These are phyloP conservation scores for Tetrahymena elliotti DNA, from an alignment of 73 alveolate genomes.

Conservation along the genomic window DNA sequence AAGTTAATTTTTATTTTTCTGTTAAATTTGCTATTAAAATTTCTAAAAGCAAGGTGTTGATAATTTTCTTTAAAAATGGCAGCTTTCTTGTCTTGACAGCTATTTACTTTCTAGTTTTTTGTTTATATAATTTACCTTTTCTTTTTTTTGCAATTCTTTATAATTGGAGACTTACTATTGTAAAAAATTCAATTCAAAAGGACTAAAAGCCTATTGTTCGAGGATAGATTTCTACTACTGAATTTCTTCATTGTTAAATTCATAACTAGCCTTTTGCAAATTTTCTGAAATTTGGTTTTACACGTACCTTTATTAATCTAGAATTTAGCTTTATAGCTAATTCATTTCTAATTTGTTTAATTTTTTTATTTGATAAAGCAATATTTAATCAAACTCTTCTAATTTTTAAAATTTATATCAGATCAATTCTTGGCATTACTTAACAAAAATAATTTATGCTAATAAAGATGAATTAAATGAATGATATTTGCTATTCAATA, in stretches of 20 bases:
- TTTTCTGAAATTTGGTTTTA: background rate
- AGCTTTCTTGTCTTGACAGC: background rate
- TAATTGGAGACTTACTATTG: background rate
- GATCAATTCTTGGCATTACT: background rate
- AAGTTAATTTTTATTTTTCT: background rate
- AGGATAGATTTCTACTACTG: background rate
- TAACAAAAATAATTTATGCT: no score
- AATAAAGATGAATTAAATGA: no score
- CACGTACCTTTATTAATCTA: no score
- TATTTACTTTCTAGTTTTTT: background rate
- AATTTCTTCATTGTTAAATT: background rate
- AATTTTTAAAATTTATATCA: no score
- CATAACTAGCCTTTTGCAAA: no score
- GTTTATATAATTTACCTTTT: no score
- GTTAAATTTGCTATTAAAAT: no score
- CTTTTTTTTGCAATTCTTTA: background rate
- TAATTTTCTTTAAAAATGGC: background rate
- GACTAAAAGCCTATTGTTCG: background rate
- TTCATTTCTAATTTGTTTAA: background rate
- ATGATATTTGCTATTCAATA: no score
- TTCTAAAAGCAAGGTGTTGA: background rate
- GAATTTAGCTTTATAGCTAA: background rate
- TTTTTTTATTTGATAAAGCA: background rate
- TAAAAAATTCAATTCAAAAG: background rate
- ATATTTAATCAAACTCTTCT: background rate